A percentile compares a stretch with the other conserved stretches of the same genome.
These are phyloP conservation scores for Tetradesmus obliquus DNA, from an alignment of 139 green algal species.

Conservation along the genomic window DNA sequence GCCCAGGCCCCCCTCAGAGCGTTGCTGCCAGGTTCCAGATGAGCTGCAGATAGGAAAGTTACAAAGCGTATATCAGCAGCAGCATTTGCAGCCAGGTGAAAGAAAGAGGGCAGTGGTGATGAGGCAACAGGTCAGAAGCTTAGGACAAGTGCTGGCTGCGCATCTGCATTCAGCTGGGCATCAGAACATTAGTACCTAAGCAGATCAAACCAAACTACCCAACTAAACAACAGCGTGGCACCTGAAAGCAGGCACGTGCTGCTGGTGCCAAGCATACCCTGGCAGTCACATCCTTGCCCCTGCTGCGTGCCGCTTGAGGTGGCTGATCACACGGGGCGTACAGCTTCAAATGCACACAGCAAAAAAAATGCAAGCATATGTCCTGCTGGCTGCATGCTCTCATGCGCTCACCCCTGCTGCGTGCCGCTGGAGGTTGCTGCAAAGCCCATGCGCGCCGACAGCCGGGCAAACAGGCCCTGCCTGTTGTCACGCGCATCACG, in stretches of 20 bases:
- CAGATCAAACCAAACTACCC: too few species aligned
- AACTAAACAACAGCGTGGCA: too few species aligned
- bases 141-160: too few species aligned
- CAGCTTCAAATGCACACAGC: too few species aligned
- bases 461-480: conserved; percentile 27
- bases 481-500: background rate
- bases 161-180: too few species aligned
- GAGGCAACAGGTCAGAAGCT: too few species aligned
- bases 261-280: too few species aligned
- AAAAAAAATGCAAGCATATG: background rate
- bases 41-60: background rate
- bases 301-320: too few species aligned
- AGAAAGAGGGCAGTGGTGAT: background rate
- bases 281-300: too few species aligned
- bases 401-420: background rate
- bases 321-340: too few species aligned
- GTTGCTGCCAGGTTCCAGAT: background rate
- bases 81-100: background rate
- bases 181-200: too few species aligned
- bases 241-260: too few species aligned
- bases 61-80: background rate
- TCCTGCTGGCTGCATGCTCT: background rate
- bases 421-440: background rate
- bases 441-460: conserved; percentile 47
- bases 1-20: background rate